Percentiles rank a stretch among this genome's conserved stretches.
Evolutionary conservation across 768 basidiomycete genomes (phyloP).

Genomic region (Antrodiella citrinella): DNA sequence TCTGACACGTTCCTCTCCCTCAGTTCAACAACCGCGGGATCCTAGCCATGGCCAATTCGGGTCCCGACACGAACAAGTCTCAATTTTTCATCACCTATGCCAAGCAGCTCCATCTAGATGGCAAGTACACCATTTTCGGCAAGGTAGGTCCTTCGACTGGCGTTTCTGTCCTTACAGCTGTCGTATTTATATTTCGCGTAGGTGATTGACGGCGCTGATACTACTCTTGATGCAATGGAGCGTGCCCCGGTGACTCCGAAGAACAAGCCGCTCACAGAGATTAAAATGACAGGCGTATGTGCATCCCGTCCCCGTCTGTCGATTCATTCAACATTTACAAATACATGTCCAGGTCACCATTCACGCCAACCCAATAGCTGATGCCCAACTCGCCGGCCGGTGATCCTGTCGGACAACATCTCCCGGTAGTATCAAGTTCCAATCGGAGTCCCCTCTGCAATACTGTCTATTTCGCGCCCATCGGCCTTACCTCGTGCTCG

Average conservation of each 20-base stretch:
- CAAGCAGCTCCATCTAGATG: slow-evolving; percentile 91
- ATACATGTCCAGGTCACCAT: slow-evolving; percentile 56
- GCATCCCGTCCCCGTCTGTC: slow-evolving; percentile 4
- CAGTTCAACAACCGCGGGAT: slow-evolving; percentile 95
- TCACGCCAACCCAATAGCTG: slow-evolving; percentile 93
- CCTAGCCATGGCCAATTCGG: slow-evolving; percentile 97
- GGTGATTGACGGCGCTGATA: slow-evolving; percentile 97
- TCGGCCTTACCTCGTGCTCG: too few species aligned
- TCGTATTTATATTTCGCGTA: slow-evolving; percentile 1
- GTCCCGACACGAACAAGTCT: slow-evolving; percentile 87
- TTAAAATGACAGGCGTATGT: slow-evolving; percentile 74
- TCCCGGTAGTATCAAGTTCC: too few species aligned
- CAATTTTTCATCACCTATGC: slow-evolving; percentile 88
- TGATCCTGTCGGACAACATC: too few species aligned
- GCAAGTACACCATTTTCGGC: slow-evolving; percentile 91
- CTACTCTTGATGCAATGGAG: slow-evolving; percentile 92
- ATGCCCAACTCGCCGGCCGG: slow-evolving; percentile 40
- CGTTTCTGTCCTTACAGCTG: background rate
- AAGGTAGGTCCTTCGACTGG: slow-evolving; percentile 29
- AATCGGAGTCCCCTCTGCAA: too few species aligned
- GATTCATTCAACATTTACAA: background rate
- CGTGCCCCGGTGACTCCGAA: slow-evolving; percentile 85
- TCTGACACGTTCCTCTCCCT: background rate
- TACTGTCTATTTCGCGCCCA: too few species aligned
- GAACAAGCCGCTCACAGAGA: slow-evolving; percentile 79